Conservation (phyloP, 2,329 filamentous ascomycete genomes). For the Clarireedia paspali region DNA sequence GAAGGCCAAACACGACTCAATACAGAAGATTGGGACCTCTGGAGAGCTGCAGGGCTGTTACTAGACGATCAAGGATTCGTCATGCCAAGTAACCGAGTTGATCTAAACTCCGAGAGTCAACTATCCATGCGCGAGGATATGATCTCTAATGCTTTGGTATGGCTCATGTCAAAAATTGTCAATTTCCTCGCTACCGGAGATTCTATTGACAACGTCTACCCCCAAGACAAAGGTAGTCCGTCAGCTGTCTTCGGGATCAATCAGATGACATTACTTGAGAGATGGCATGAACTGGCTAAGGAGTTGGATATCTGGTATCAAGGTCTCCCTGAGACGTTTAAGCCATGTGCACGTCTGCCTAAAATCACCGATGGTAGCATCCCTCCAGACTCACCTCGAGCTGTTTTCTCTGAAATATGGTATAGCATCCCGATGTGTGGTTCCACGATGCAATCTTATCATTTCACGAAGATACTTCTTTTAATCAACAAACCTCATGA, state of each 20-base stretch:
- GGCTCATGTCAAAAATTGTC: slow-evolving; percentile 58
- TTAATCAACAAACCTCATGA: slow-evolving; percentile 53
- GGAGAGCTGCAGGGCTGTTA: slow-evolving; percentile 55
- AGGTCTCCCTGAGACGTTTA: slow-evolving; percentile 52
- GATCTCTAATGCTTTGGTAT: slow-evolving; percentile 56
- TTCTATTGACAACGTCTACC: slow-evolving; percentile 33
- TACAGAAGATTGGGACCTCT: slow-evolving; percentile 52
- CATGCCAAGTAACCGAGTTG: slow-evolving; percentile 36
- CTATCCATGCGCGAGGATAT: slow-evolving; percentile 53
- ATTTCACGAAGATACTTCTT: slow-evolving; percentile 55
- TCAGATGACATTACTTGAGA: slow-evolving; percentile 41
- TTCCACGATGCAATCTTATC: slow-evolving; percentile 57
- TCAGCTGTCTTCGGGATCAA: slow-evolving; percentile 36
- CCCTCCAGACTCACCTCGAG: slow-evolving; percentile 23
- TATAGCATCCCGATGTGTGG: slow-evolving; percentile 56
- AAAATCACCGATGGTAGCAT: slow-evolving; percentile 23
- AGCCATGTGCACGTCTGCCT: slow-evolving; percentile 44
- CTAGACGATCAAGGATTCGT: slow-evolving; percentile 46
- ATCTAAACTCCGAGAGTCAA: slow-evolving; percentile 34
- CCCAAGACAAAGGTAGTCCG: slow-evolving; percentile 29
- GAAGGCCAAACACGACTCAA: slow-evolving; percentile 53
- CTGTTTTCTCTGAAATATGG: slow-evolving; percentile 50
- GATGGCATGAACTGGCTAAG: slow-evolving; percentile 46
- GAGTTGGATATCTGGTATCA: slow-evolving; percentile 53
- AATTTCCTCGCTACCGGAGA: slow-evolving; percentile 56